phyloP scores from a whole-genome alignment of 75 land plant genomes.

The Pseudotsuga menziesii region DNA sequence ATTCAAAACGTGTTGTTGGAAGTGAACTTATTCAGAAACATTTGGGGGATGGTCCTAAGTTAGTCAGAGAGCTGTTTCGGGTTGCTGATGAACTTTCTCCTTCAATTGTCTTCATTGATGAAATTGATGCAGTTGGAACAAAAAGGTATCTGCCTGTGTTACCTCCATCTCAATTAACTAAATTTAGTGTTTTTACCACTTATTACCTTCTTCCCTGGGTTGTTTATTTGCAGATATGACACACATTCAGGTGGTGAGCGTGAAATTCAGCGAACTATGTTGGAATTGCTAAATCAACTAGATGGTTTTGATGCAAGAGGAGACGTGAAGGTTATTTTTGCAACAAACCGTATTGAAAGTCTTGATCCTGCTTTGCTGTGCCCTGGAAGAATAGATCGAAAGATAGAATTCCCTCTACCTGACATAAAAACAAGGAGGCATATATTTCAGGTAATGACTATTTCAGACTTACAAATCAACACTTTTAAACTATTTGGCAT shows the following conservation, averaged over 20 bases:
- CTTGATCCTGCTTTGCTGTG: slow-evolving; percentile 92
- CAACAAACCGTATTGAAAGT: slow-evolving; percentile 87
- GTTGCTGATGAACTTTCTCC: slow-evolving; percentile 96
- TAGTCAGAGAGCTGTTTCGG: slow-evolving; percentile 81
- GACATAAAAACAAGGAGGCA: slow-evolving; percentile 76
- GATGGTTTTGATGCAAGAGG: slow-evolving; percentile 94
- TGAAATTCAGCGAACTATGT: slow-evolving; percentile 88
- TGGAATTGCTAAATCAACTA: slow-evolving; percentile 80
- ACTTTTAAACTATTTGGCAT: too few species aligned
- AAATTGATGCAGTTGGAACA: slow-evolving; percentile 93
- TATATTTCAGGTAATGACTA: slow-evolving; percentile 67
- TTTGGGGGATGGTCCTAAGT: slow-evolving; percentile 92
- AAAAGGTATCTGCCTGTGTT: slow-evolving; percentile 45
- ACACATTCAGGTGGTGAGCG: slow-evolving; percentile 93
- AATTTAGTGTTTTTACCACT: too few species aligned
- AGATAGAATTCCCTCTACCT: slow-evolving; percentile 90
- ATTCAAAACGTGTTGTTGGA: slow-evolving; percentile 88
- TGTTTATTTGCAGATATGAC: slow-evolving; percentile 56
- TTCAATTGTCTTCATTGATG: slow-evolving; percentile 93
- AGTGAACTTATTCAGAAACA: slow-evolving; percentile 89
- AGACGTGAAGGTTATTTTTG: slow-evolving; percentile 87
- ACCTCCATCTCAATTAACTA: too few species aligned
- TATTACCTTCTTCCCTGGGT: too few species aligned
- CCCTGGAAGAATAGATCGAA: slow-evolving; percentile 88
- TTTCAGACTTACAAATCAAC: too few species aligned